A percentile compares a stretch with the other conserved stretches of the same genome.
Conservation (phyloP, 164 flowering plant species). For the Protea cynaroides region DNA sequence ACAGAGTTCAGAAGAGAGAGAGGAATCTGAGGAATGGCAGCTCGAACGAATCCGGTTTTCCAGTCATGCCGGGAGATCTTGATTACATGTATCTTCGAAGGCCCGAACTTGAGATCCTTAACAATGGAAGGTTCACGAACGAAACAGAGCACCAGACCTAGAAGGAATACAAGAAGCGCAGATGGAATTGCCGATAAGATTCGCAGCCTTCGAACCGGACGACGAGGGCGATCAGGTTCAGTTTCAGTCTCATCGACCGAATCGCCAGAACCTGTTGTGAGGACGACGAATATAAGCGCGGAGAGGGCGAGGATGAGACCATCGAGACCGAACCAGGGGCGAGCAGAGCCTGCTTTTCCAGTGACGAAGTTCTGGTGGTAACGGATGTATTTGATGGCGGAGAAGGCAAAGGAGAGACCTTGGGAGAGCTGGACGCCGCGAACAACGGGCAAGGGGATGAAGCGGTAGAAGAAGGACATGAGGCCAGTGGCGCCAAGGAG, state of each 20-base stretch:
- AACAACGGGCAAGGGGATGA: slow-evolving; percentile 78
- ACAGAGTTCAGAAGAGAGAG: slow-evolving; percentile 72
- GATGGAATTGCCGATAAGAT: slow-evolving; percentile 52
- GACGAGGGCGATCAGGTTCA: slow-evolving; percentile 6
- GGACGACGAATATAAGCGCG: slow-evolving; percentile 38
- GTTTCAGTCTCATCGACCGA: neutral
- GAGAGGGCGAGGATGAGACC: slow-evolving; percentile 67
- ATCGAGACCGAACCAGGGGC: slow-evolving; percentile 70
- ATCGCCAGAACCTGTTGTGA: slow-evolving; percentile 59
- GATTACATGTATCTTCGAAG: slow-evolving; percentile 46
- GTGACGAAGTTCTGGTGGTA: slow-evolving; percentile 49
- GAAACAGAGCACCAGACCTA: slow-evolving; percentile 61
- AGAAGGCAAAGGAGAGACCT: slow-evolving; percentile 77
- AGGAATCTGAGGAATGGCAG: slow-evolving; percentile 84
- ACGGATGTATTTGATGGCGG: slow-evolving; percentile 78
- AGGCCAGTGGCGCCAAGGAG: slow-evolving; percentile 78
- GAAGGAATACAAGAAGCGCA: slow-evolving; percentile 57
- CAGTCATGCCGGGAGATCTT: slow-evolving; percentile 68
- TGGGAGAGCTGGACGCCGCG: slow-evolving; percentile 93
- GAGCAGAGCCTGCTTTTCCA: slow-evolving; percentile 39
- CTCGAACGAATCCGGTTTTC: slow-evolving; percentile 67
- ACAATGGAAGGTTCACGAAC: slow-evolving; percentile 61
- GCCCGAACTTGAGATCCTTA: slow-evolving; percentile 53
- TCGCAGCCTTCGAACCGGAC: slow-evolving; percentile 17
- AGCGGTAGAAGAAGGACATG: slow-evolving; percentile 66